Percentiles rank a stretch among this genome's conserved stretches.
phyloP scores from a whole-genome alignment of 179 eudicot species.

The Silene noctiflora region DNA sequence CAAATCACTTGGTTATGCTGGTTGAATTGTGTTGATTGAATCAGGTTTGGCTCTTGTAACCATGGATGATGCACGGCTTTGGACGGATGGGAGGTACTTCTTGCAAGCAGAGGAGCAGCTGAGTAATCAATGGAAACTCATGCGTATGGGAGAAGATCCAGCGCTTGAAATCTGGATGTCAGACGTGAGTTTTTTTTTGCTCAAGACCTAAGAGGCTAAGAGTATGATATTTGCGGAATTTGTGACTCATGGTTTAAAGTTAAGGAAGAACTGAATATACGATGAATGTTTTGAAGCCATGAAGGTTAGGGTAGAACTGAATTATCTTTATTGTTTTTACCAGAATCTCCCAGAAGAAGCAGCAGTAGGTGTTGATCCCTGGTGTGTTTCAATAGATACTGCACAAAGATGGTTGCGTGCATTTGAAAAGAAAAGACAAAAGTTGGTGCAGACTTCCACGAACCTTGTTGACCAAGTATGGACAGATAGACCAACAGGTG shows the following conservation, averaged over 20 bases:
- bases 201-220: too few relatives aligned
- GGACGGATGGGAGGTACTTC: slow-evolving; percentile 97
- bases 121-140: slow-evolving; percentile 78
- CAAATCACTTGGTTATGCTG: not conserved
- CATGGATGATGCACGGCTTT: slow-evolving; percentile 70
- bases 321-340: slow-evolving; percentile 15
- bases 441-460: slow-evolving; percentile 56
- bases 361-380: slow-evolving; percentile 75
- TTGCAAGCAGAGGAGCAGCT: slow-evolving; percentile 75
- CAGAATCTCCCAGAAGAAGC: slow-evolving; percentile 83
- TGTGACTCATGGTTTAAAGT: not conserved
- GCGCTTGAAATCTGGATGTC: slow-evolving; percentile 81
- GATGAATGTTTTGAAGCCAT: slow-evolving; percentile 2
- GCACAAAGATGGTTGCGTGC: slow-evolving; percentile 89
- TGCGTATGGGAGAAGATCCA: slow-evolving; percentile 94
- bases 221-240: not conserved
- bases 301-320: slow-evolving; percentile 4
- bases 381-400: slow-evolving; percentile 95
- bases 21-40: slow-evolving; percentile 6
- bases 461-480: slow-evolving; percentile 91
- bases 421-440: slow-evolving; percentile 70
- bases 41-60: slow-evolving; percentile 89
- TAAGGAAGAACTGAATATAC: not conserved
- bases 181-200: slow-evolving; percentile 50
- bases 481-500: slow-evolving; percentile 64